Evolutionary conservation across 305 asterid genomes (phyloP).

Genomic region (Rubia peregrina): DNA sequence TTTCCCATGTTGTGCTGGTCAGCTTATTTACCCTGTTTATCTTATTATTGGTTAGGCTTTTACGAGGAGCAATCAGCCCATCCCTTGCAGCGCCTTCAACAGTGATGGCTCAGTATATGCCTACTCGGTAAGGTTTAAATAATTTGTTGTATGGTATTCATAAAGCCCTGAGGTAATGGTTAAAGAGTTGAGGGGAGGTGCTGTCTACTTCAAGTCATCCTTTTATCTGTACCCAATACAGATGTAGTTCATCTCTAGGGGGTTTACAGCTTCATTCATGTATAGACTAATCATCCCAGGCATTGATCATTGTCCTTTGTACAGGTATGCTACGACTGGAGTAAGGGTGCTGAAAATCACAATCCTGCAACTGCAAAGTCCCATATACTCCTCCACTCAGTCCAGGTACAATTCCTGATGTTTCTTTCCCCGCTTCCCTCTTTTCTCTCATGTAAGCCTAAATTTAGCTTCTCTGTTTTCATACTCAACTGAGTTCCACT

Average conservation of each 20-base stretch:
- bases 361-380: slow-evolving; percentile 80
- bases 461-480: background rate
- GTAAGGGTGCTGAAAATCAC: slow-evolving; percentile 98
- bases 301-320: slow-evolving; percentile 5
- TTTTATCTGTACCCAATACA: background rate
- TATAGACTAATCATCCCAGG: background rate
- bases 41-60: slow-evolving; percentile 51
- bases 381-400: slow-evolving; percentile 59
- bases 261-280: background rate
- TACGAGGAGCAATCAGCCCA: slow-evolving; percentile 74
- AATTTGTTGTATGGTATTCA: background rate
- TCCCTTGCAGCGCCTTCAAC: slow-evolving; percentile 76
- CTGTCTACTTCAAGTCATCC: too few relatives aligned
- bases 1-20: background rate
- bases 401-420: slow-evolving; percentile 46
- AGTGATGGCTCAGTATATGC: slow-evolving; percentile 81
- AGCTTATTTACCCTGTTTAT: background rate
- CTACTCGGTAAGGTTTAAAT: slow-evolving; percentile 50
- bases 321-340: slow-evolving; percentile 93
- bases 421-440: background rate
- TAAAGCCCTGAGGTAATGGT: too few relatives aligned
- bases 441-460: background rate
- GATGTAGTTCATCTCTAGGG: background rate
- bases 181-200: too few relatives aligned
- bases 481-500: background rate